Evolutionary conservation across 805 yeast genomes (phyloP).

Genomic region (Ogataea sp.): DNA sequence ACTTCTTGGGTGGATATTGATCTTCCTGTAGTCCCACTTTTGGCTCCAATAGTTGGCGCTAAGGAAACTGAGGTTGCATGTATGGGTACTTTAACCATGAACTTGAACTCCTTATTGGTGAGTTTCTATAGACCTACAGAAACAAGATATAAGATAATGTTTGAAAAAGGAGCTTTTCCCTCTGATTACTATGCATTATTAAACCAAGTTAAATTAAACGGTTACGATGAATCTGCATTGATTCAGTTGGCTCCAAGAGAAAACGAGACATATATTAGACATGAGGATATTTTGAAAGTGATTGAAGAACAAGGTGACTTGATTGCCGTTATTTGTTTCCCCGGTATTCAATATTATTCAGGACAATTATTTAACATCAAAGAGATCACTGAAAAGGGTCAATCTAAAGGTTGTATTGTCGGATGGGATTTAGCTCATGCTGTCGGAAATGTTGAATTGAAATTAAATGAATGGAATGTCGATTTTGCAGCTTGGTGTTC

Average conservation of each 20-base stretch:
- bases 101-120: conserved; percentile 65
- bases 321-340: conserved; percentile 67
- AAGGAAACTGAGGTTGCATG: conserved; percentile 68
- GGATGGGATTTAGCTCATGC: conserved; percentile 98
- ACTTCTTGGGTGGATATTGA: conserved; percentile 85
- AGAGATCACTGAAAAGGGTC: conserved; percentile 58
- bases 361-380: conserved; percentile 81
- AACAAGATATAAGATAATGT: conserved; percentile 57
- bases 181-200: conserved; percentile 83
- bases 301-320: conserved; percentile 52
- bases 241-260: conserved; percentile 56
- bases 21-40: conserved; percentile 57
- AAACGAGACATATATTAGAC: conserved; percentile 48
- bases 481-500: conserved; percentile 96
- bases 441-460: conserved; percentile 73
- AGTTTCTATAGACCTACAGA: conserved; percentile 68
- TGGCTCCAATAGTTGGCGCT: conserved; percentile 77
- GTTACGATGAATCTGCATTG: conserved; percentile 43
- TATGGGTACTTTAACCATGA: conserved; percentile 80
- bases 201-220: conserved; percentile 61
- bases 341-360: conserved; percentile 88
- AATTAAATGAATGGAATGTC: conserved; percentile 80
- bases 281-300: conserved; percentile 50
- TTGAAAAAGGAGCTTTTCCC: conserved; percentile 86
- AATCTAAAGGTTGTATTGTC: conserved; percentile 43